phyloP scores from a whole-genome alignment of 2,329 filamentous ascomycete species.

The Fusarium incarnatum region DNA sequence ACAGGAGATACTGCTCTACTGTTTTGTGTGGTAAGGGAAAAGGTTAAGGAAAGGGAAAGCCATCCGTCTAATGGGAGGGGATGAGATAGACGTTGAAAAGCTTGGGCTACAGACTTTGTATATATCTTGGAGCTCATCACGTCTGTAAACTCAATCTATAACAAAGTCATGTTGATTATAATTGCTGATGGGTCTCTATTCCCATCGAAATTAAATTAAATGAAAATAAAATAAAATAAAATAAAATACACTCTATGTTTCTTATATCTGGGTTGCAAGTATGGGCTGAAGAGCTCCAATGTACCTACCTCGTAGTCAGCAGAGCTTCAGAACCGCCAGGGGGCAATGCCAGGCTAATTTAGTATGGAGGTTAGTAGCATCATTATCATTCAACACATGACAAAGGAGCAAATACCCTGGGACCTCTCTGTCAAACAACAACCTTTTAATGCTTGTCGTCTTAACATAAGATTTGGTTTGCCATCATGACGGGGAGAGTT shows the following conservation, averaged over 20 bases:
- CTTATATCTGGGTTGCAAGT: neutral
- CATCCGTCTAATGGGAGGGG: neutral
- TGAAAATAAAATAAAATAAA: neutral
- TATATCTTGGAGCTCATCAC: neutral
- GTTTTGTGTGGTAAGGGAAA: neutral
- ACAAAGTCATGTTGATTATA: neutral
- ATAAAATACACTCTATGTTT: neutral
- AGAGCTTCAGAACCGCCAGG: neutral
- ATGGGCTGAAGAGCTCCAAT: neutral
- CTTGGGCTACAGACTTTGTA: neutral
- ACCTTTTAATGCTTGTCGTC: neutral
- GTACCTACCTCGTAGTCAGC: neutral
- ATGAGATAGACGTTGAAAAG: neutral
- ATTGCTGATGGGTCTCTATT: neutral
- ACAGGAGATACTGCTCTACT: neutral
- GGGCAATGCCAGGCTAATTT: neutral
- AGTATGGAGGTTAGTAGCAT: neutral
- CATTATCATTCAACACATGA: neutral
- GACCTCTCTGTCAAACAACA: neutral
- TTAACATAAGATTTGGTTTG: neutral
- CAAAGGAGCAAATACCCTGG: neutral
- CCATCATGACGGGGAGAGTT: conserved; percentile 29
- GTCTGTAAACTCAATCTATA: neutral
- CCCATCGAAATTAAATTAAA: neutral
- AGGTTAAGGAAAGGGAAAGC: neutral